These are phyloP conservation scores for Arthrobotrys entomopaga DNA, from an alignment of 2,329 filamentous ascomycete genomes.

Conservation along the genomic window DNA sequence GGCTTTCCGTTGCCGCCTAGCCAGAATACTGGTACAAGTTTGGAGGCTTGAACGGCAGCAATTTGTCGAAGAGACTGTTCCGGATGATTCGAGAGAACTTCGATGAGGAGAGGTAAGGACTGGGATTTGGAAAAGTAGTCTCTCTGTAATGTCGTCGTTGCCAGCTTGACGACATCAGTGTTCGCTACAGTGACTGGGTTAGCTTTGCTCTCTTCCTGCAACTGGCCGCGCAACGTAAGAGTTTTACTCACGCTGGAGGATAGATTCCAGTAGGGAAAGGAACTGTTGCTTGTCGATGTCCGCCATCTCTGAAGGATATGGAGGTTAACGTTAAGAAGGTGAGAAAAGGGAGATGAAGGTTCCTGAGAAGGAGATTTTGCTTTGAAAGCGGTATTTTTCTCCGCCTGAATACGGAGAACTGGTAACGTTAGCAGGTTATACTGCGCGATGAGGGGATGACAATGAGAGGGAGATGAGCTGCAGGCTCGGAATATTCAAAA, in stretches of 20 bases:
- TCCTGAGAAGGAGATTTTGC: constrained; percentile 44
- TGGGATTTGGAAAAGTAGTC: constrained; percentile 89
- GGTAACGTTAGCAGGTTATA: constrained; percentile 13
- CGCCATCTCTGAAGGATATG: constrained; percentile 32
- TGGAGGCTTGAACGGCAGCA: constrained; percentile 87
- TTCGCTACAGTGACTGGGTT: constrained; percentile 71
- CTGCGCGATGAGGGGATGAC: constrained; percentile 39
- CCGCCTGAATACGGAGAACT: constrained; percentile 6
- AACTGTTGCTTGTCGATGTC: constrained; percentile 48
- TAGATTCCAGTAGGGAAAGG: constrained; percentile 46
- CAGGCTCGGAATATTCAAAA: constrained; percentile 3
- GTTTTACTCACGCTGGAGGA: constrained; percentile 46
- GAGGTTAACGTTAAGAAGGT: not conserved
- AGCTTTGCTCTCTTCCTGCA: constrained; percentile 24
- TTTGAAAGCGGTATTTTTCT: constrained; percentile 35
- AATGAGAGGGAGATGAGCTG: constrained; percentile 57
- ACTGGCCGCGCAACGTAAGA: constrained; percentile 23
- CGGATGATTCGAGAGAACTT: constrained; percentile 84
- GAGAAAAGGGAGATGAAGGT: not conserved
- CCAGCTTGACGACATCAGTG: constrained; percentile 87
- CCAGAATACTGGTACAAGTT: constrained; percentile 89
- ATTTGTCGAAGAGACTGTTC: constrained; percentile 81
- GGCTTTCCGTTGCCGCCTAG: constrained; percentile 55
- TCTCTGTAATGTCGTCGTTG: constrained; percentile 89
- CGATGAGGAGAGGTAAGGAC: constrained; percentile 84